These are phyloP conservation scores for Carallia pectinifolia DNA, from an alignment of 345 rosid genomes.

Conservation along the genomic window DNA sequence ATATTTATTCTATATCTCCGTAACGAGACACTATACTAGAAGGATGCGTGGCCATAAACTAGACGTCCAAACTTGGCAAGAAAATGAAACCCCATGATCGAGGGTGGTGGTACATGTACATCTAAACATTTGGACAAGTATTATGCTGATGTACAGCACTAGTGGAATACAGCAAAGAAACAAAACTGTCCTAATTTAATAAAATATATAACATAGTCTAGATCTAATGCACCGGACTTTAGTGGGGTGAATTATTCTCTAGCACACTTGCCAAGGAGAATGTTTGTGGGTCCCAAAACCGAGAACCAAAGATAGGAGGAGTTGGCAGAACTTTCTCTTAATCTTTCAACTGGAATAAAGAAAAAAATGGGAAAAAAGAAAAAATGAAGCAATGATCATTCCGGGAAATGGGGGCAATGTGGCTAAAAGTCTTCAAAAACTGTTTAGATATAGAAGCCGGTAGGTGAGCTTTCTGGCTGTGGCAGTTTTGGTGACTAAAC, in stretches of 20 bases:
- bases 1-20: too few species aligned
- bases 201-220: too few species aligned
- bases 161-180: slow-evolving; percentile 46
- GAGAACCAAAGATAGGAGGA: neutral
- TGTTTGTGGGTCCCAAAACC: slow-evolving; percentile 27
- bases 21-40: neutral
- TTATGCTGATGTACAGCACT: slow-evolving; percentile 5
- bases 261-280: slow-evolving; percentile 23
- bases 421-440: too few species aligned
- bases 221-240: too few species aligned
- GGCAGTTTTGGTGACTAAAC: neutral
- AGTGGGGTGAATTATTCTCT: slow-evolving; percentile 7
- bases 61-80: slow-evolving; percentile 12
- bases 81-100: slow-evolving; percentile 33
- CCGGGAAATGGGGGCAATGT: slow-evolving; percentile 5
- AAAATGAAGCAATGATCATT: neutral
- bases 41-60: neutral
- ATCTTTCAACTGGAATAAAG: neutral
- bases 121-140: slow-evolving; percentile 12
- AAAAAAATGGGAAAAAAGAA: neutral
- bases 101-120: slow-evolving; percentile 1
- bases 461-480: neutral
- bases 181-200: slow-evolving; percentile 17
- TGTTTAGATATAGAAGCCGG: neutral
- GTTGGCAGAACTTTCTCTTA: neutral